phyloP scores from a whole-genome alignment of 441 rosid species.

The Erodium texanum region DNA sequence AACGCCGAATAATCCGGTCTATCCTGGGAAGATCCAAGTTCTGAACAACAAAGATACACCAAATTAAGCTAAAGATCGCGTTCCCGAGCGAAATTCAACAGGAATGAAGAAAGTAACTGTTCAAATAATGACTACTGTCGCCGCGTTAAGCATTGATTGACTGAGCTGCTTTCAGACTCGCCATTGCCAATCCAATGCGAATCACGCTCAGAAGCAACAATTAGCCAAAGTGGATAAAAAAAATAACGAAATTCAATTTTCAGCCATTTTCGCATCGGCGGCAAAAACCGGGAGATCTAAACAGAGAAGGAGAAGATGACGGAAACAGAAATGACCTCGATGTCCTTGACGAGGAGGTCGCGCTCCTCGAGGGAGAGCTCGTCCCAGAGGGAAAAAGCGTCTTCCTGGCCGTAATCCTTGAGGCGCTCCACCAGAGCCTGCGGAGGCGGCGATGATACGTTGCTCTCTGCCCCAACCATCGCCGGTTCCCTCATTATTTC shows the following conservation, averaged over 20 bases:
- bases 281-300: neutral
- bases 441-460: slow-evolving; percentile 41
- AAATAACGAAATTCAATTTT: neutral
- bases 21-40: slow-evolving; percentile 81
- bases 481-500: slow-evolving; percentile 33
- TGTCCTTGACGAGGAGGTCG: slow-evolving; percentile 58
- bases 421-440: slow-evolving; percentile 76
- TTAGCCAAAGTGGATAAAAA: neutral
- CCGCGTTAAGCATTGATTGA: neutral
- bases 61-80: neutral
- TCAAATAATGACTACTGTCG: neutral
- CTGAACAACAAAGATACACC: slow-evolving; percentile 28
- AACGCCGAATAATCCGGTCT: slow-evolving; percentile 90
- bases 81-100: neutral
- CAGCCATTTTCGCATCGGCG: neutral
- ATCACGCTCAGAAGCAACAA: slow-evolving; percentile 1
- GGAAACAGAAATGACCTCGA: slow-evolving; percentile 43
- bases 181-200: neutral
- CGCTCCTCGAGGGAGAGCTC: slow-evolving; percentile 78
- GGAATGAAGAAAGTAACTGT: no score
- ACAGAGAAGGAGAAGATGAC: neutral
- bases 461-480: slow-evolving; percentile 24
- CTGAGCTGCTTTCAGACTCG: neutral
- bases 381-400: slow-evolving; percentile 75
- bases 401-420: slow-evolving; percentile 93